Conservation (phyloP, 2,329 filamentous ascomycete genomes). For the Stachybotrys chartarum region DNA sequence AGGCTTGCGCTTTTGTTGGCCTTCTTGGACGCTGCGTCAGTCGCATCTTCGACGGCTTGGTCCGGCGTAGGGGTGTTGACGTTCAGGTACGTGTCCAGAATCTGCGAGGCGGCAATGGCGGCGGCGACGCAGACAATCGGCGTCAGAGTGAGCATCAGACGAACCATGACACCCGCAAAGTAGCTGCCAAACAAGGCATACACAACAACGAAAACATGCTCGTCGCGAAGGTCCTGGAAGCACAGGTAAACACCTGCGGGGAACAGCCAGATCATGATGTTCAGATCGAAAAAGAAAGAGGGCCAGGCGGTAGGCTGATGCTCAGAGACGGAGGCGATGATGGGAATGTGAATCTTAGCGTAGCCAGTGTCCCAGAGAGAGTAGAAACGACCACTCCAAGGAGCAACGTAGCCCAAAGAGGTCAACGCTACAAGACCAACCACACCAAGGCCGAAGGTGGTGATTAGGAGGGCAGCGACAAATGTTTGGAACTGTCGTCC, state of each 20-base stretch:
- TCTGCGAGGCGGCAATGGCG: conserved; percentile 78
- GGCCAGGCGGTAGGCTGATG: conserved; percentile 99
- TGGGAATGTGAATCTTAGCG: conserved; percentile 98
- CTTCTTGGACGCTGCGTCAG: conserved; percentile 53
- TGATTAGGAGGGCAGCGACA: conserved; percentile 66
- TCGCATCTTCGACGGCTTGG: conserved; percentile 30
- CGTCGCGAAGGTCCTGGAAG: conserved; percentile 87
- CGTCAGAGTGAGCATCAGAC: conserved; percentile 94
- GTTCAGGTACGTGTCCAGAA: conserved; percentile 80
- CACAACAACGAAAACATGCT: conserved; percentile 96
- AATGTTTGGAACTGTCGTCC: conserved; percentile 93
- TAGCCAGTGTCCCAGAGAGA: conserved; percentile 98
- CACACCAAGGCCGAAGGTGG: conserved; percentile 67
- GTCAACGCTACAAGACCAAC: conserved; percentile 79
- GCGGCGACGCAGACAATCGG: conserved; percentile 94
- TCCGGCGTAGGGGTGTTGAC: conserved; percentile 53
- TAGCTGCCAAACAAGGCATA: conserved; percentile 96
- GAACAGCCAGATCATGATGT: conserved; percentile 98
- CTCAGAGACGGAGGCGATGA: conserved; percentile 98
- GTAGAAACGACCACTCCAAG: conserved; percentile 98
- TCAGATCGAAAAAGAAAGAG: conserved; percentile 97
- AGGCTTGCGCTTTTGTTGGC: conserved; percentile 46
- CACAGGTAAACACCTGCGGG: conserved; percentile 97
- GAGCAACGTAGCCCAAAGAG: conserved; percentile 83
- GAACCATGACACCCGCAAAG: conserved; percentile 98